Percentiles rank a stretch among this genome's conserved stretches.
phyloP scores from a whole-genome alignment of 768 basidiomycete species.

The Lactarius indigo region DNA sequence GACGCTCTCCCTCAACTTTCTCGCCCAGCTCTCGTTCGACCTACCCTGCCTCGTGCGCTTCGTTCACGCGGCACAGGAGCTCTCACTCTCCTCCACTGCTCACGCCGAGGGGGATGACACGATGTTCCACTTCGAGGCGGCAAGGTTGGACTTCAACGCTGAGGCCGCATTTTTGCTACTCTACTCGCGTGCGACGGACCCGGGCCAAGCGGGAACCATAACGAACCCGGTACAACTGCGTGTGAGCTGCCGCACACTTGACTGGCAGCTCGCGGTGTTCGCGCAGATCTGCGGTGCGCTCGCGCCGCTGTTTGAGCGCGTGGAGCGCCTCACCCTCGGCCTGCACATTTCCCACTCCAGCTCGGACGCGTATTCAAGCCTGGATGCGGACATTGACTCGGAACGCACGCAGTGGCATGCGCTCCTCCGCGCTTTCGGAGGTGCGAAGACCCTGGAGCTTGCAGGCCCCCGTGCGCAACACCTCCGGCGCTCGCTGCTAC shows the following conservation, averaged over 20 bases:
- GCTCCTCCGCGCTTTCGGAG: not conserved
- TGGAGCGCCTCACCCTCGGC: not conserved
- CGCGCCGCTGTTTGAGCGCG: not conserved
- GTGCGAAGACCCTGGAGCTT: not conserved
- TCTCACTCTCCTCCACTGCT: too few species aligned
- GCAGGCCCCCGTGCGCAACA: not conserved
- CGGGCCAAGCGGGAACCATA: not conserved
- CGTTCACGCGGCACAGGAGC: too few species aligned
- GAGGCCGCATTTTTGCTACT: too few species aligned
- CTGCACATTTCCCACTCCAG: not conserved
- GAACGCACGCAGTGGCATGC: not conserved
- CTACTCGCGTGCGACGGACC: too few species aligned
- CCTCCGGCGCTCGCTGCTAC: not conserved
- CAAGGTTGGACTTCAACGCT: too few species aligned
- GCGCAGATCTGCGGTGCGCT: not conserved
- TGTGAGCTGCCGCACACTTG: not conserved
- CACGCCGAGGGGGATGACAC: too few species aligned
- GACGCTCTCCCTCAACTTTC: not conserved
- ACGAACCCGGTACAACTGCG: not conserved
- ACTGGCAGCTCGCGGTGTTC: not conserved
- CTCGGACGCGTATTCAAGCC: too few species aligned
- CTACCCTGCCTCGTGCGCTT: not conserved
- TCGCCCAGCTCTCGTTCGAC: conserved; percentile 2
- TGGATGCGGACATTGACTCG: not conserved
- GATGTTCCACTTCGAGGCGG: too few species aligned